Evolutionary conservation across 2,329 filamentous ascomycete species (phyloP).

Genomic region (Nothophoma quercina): DNA sequence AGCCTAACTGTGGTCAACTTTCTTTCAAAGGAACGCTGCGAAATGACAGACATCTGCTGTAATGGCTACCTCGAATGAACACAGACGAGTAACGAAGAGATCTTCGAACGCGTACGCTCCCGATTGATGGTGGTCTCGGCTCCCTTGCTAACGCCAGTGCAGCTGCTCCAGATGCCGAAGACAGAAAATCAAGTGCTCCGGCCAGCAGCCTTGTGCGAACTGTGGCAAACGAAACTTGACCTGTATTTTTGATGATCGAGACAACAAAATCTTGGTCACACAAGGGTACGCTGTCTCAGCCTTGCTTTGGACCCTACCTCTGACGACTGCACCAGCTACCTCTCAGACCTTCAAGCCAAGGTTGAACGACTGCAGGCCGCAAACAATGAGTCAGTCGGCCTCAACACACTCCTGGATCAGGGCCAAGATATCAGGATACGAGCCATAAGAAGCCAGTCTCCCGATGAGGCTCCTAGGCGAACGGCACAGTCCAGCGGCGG

Average conservation of each 20-base stretch:
- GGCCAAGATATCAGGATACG: slow-evolving; percentile 5
- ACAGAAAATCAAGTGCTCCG: slow-evolving; percentile 45
- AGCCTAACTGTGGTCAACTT: slow-evolving; percentile 2
- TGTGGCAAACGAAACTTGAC: slow-evolving; percentile 36
- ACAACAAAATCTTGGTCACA: slow-evolving; percentile 42
- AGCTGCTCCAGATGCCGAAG: slow-evolving; percentile 40
- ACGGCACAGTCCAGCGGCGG: slow-evolving; percentile 21
- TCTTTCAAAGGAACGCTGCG: slow-evolving; percentile 1
- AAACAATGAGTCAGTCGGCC: neutral
- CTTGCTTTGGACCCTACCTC: neutral
- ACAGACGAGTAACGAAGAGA: slow-evolving; percentile 34
- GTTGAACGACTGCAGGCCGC: slow-evolving; percentile 27
- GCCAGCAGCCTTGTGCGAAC: slow-evolving; percentile 40
- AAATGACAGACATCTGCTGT: slow-evolving; percentile 6
- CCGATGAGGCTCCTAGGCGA: slow-evolving; percentile 13
- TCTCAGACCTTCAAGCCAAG: slow-evolving; percentile 36
- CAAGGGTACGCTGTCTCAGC: slow-evolving; percentile 27
- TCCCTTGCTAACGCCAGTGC: neutral
- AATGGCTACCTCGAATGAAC: slow-evolving; percentile 34
- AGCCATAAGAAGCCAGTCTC: slow-evolving; percentile 8
- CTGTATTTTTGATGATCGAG: slow-evolving; percentile 41
- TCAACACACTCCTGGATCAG: neutral
- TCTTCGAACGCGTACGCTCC: slow-evolving; percentile 32
- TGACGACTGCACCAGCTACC: slow-evolving; percentile 26
- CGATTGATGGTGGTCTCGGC: neutral